Percentiles rank a stretch among this genome's conserved stretches.
phyloP scores from a whole-genome alignment of 768 basidiomycete genomes.

The Mycena galopus region DNA sequence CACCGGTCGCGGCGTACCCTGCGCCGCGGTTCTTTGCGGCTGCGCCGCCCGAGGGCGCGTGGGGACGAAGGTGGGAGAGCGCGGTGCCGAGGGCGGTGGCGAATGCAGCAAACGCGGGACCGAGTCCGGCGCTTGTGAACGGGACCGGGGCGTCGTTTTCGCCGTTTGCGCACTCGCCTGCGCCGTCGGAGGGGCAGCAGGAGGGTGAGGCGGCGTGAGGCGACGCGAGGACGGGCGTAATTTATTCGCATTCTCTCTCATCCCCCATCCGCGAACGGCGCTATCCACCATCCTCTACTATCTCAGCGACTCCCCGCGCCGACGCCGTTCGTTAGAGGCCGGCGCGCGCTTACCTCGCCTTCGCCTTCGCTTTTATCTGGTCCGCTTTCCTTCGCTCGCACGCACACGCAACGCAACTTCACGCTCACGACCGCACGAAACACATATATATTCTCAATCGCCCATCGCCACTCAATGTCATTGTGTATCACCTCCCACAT shows the following conservation, averaged over 20 bases:
- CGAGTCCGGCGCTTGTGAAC: background rate
- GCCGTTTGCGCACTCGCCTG: constrained; percentile 32
- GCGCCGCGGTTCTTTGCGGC: constrained; percentile 29
- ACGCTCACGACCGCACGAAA: background rate
- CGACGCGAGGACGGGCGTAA: background rate
- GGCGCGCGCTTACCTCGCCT: background rate
- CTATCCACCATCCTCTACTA: constrained; percentile 1
- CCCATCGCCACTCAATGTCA: constrained; percentile 24
- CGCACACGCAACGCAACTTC: constrained; percentile 10
- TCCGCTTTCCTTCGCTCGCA: constrained; percentile 16
- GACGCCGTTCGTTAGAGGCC: constrained; percentile 28
- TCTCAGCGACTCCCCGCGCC: background rate
- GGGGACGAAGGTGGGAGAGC: constrained; percentile 30
- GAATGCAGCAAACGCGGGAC: background rate
- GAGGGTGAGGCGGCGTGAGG: constrained; percentile 25
- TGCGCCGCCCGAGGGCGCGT: constrained; percentile 21
- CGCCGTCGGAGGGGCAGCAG: constrained; percentile 13
- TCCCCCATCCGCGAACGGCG: background rate
- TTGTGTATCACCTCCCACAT: constrained; percentile 26
- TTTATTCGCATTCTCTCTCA: constrained; percentile 17
- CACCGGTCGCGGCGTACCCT: constrained; percentile 6
- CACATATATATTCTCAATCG: constrained; percentile 29
- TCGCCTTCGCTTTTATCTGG: constrained; percentile 3
- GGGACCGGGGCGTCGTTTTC: constrained; percentile 18
- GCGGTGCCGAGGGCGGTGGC: constrained; percentile 5